These are phyloP conservation scores for Tephrocybe sp. DNA, from an alignment of 768 basidiomycete species.

Conservation along the genomic window DNA sequence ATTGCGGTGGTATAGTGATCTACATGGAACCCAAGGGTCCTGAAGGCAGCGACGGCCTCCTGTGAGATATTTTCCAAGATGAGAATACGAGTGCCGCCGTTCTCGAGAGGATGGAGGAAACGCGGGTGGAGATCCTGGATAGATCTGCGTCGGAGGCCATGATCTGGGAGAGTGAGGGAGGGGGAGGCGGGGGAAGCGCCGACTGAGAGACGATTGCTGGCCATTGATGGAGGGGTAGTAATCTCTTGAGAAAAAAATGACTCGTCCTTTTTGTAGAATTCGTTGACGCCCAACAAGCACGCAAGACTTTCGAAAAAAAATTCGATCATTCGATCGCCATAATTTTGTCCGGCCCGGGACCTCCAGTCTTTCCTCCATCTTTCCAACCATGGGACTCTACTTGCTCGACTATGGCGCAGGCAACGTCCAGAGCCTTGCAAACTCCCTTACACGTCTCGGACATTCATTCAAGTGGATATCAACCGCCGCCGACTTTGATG, in stretches of 20 bases:
- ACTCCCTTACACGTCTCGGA: constrained; percentile 83
- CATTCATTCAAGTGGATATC: constrained; percentile 90
- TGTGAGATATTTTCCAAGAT: constrained; percentile 94
- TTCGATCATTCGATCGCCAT: constrained; percentile 11
- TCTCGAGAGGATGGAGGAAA: constrained; percentile 80
- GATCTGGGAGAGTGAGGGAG: constrained; percentile 41
- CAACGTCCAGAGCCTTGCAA: constrained; percentile 91
- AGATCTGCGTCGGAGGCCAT: constrained; percentile 33
- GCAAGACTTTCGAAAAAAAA: constrained; percentile 15
- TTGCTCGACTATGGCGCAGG: constrained; percentile 97
- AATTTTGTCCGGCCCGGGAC: constrained; percentile 4
- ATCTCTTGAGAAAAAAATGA: constrained; percentile 8
- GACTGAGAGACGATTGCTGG: constrained; percentile 38
- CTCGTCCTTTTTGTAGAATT: constrained; percentile 7
- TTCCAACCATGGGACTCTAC: constrained; percentile 65
- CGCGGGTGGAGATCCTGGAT: constrained; percentile 45
- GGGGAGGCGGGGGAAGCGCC: constrained; percentile 52
- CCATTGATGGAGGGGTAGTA: constrained; percentile 8
- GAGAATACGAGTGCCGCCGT: constrained; percentile 77
- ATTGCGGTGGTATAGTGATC: constrained; percentile 86
- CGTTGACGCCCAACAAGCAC: constrained; percentile 7
- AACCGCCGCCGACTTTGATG: constrained; percentile 74
- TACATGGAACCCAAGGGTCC: constrained; percentile 84
- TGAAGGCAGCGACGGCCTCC: constrained; percentile 82
- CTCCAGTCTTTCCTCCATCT: not conserved